Evolutionary conservation across 176 grass and related monocot species (phyloP), one percentile per base, ranked within the genome.

Genomic region (Lolium rigidum): DNA sequence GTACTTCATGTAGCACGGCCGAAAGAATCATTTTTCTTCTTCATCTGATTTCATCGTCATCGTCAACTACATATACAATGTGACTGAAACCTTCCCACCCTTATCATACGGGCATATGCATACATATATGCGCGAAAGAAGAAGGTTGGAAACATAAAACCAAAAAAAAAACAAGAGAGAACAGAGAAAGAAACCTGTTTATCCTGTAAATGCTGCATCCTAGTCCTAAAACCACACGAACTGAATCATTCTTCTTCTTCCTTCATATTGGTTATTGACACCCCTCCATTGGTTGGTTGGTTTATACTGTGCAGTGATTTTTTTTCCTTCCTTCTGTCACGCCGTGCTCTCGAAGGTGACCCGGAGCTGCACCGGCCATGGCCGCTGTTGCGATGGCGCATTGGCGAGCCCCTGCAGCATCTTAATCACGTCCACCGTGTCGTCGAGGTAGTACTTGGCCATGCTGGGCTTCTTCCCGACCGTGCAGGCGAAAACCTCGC

Each of bases 371-470:
- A 74, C 93, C 11, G 69, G 62, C 67, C 88, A 50, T 4, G 85
- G 83, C 41, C 60, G 78, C 11, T 89, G 78, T 21, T 89, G 81
- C 24, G 57, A 41, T 66, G 94, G 91, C 14, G 85, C 86, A 16
- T 83, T 84, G 17, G 86, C 92, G 11, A 98, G 84, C 12, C 94
- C 94, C 78, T 98, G 86, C 20, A 98, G 88, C 97, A 96, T 94
- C 84, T 98, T 96, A 71, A 98, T 78, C 10, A 98, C 97, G 72
- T 98, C 97, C 8, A 86, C 90, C 16, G 94, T 95, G 75, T 95
- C 97, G 76, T 98, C 97, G 15, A 98, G 89, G 88, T 98, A 98
- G 25, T 98, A 98, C 80, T 87, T 98, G 28, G 97, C 97, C 94
- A 94, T 95, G 92, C 94, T 98, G 6, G 97, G 97, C 80, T 98